phyloP scores from a whole-genome alignment of 768 basidiomycete genomes.

The Suillus occidentalis region DNA sequence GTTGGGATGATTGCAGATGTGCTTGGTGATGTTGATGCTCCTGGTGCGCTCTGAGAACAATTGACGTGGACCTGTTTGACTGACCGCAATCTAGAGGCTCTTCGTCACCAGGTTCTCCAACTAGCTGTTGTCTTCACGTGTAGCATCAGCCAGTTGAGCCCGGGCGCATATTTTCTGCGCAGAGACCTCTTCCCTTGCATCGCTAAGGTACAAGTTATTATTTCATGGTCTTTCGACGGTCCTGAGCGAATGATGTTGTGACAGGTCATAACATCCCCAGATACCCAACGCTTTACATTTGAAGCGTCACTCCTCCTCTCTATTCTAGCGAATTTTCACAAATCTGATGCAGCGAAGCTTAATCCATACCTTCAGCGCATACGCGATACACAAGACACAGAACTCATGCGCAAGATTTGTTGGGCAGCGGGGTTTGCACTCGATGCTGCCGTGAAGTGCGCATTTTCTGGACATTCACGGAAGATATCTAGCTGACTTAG shows the following conservation, averaged over 20 bases:
- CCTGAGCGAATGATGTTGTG: neutral
- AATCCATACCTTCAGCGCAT: conserved; percentile 65
- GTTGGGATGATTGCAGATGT: conserved; percentile 46
- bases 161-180: conserved; percentile 70
- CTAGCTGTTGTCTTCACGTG: conserved; percentile 59
- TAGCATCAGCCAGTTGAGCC: conserved; percentile 61
- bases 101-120: conserved; percentile 56
- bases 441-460: conserved; percentile 52
- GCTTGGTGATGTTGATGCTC: conserved; percentile 44
- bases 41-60: conserved; percentile 36
- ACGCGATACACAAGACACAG: conserved; percentile 44
- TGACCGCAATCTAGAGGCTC: conserved; percentile 33
- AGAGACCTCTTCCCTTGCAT: conserved; percentile 60
- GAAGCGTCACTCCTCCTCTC: conserved; percentile 62
- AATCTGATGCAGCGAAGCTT: conserved; percentile 66
- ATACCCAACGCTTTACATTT: conserved; percentile 56
- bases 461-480: neutral
- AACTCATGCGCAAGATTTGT: conserved; percentile 56
- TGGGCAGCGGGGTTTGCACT: conserved; percentile 57
- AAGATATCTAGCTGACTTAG: neutral
- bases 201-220: conserved; percentile 35
- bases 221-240: too few relatives aligned
- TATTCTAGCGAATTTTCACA: conserved; percentile 69
- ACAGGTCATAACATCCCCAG: conserved; percentile 56
- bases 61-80: neutral